Evolutionary conservation across 106 monocot species (phyloP).

Genomic region (Iris macrosiphon): DNA sequence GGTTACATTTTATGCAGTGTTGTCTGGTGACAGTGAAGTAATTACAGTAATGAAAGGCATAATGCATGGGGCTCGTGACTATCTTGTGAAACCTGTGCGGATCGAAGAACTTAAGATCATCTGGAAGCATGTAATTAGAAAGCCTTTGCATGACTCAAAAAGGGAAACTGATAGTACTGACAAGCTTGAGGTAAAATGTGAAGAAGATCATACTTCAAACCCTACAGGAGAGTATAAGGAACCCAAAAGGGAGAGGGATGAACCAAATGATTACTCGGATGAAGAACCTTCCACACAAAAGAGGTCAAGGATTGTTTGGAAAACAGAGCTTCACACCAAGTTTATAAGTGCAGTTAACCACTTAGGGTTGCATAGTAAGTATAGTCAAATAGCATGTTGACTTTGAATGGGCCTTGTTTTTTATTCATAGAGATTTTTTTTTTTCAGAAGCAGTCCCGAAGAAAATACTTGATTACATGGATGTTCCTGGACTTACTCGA

Average conservation of each 20-base stretch:
- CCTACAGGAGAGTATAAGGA: not conserved
- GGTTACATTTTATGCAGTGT: constrained; percentile 12
- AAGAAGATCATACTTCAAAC: not conserved
- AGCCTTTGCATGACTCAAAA: not conserved
- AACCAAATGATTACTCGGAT: not conserved
- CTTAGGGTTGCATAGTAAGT: constrained; percentile 27
- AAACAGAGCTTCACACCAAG: constrained; percentile 13
- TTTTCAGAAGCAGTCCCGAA: constrained; percentile 21
- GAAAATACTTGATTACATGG: constrained; percentile 26
- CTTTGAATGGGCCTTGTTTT: not conserved
- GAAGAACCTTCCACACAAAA: constrained; percentile 6
- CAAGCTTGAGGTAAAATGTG: not conserved
- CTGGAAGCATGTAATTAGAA: constrained; percentile 31
- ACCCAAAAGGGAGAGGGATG: not conserved
- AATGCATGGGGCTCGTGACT: constrained; percentile 25
- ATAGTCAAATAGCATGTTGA: not conserved
- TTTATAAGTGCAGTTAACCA: constrained; percentile 18
- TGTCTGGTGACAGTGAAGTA: constrained; percentile 17
- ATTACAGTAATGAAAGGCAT: constrained; percentile 30
- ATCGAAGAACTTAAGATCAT: constrained; percentile 28
- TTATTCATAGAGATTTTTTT: not conserved
- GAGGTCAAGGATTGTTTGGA: constrained; percentile 21
- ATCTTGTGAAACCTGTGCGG: constrained; percentile 25
- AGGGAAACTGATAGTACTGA: not conserved
- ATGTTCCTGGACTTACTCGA: constrained; percentile 18